Evolutionary conservation across 192 early-diverging fungal genomes (phyloP), one percentile per base, ranked within the genome.

Genomic region (Pilaira anomala): DNA sequence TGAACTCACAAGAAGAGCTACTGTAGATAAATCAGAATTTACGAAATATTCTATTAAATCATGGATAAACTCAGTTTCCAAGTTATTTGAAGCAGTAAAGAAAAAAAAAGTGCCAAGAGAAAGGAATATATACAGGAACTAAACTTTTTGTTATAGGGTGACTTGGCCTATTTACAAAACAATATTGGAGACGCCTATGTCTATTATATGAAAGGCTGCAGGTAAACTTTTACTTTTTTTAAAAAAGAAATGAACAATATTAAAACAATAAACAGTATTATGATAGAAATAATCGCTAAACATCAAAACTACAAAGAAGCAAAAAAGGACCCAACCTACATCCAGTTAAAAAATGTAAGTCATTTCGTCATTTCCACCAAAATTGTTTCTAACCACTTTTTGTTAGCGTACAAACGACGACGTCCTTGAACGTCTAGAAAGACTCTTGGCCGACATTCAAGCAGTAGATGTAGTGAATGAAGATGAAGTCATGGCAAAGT

Each of bases 161-260:
- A 76, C 39, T 6, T 19, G n/a, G 60, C 44, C 8, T 63, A 63
- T 22, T 12, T 26, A 8, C 7, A 14, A 6, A 44, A 52, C 3
- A 21, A 66, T 65, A 33, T 76, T 16, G 65, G 68, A 26, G 67
- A 48, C 36, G 74, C 74, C 7, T 76, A 76, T 59, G 51, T 76
- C 16, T n/a, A 52, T 40, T 76, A 67, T 45, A 26, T 76, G 22
- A 71, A 67, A 33, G 74, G 68, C 13, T 71, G 68, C 56, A 71
- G 40, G 74, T 76, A 33, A 33, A 33, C 3, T 3, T 33, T 5
- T 33, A 33, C 30, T 33, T 33, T 33, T 33, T 33, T 33, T 33
- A 3, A 0, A 3, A 7, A 3, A 44, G 21, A 26, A 54, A 52
- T 0, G 81, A 25, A 83, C 85, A 25, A 52, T 82, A n/a, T n/a